Conservation (phyloP, 768 basidiomycete species). For the Tricholoma sp. region DNA sequence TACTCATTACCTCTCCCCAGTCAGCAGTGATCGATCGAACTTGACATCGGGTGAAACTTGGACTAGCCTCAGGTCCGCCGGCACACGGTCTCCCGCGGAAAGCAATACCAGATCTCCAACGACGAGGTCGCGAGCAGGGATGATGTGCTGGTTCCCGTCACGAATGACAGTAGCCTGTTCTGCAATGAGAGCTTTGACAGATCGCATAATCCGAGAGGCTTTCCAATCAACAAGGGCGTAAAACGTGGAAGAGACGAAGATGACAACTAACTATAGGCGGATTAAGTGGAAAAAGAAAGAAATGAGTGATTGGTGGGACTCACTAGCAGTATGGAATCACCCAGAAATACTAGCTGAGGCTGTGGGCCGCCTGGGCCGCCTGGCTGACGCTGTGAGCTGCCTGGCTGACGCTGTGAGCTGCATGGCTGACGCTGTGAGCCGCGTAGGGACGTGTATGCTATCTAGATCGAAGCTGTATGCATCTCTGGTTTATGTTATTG, state of each 20-base stretch:
- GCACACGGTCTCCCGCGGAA: conserved; percentile 61
- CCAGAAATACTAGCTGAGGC: not conserved
- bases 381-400: not conserved
- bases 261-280: not conserved
- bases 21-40: conserved; percentile 63
- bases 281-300: too few relatives aligned
- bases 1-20: conserved; percentile 43
- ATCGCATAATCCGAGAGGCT: not conserved
- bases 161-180: not conserved
- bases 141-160: conserved; percentile 18
- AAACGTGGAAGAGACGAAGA: not conserved
- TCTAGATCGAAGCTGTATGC: not conserved
- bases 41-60: conserved; percentile 51
- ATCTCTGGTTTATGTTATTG: not conserved
- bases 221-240: not conserved
- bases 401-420: not conserved
- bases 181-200: not conserved
- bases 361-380: not conserved
- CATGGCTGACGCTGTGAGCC: too few relatives aligned
- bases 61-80: conserved; percentile 64
- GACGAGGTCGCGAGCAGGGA: conserved; percentile 58
- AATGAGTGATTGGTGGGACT: not conserved
- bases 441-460: too few relatives aligned
- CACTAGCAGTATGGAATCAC: not conserved
- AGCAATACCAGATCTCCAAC: conserved; percentile 64